Conservation (phyloP, 768 basidiomycete species). For the Lactarius pseudohatsudake region DNA sequence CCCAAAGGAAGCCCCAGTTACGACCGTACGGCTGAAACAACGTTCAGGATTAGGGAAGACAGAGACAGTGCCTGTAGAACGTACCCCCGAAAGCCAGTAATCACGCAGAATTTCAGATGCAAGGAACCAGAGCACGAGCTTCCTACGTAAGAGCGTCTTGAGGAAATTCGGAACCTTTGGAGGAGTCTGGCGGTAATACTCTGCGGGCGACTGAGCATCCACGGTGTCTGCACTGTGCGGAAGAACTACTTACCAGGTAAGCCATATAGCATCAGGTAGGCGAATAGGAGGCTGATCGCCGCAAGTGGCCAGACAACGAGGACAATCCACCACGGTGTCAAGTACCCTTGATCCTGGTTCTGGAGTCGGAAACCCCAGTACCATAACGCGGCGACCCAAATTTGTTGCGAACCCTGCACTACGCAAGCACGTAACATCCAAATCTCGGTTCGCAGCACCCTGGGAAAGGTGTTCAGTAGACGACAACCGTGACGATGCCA, state of each 20-base stretch:
- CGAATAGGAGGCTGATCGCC: constrained; percentile 70
- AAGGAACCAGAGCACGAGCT: constrained; percentile 94
- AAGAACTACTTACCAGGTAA: constrained; percentile 62
- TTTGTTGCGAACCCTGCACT: constrained; percentile 93
- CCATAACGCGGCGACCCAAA: constrained; percentile 95
- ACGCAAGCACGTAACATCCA: constrained; percentile 91
- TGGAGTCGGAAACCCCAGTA: constrained; percentile 90
- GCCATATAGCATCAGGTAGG: constrained; percentile 81
- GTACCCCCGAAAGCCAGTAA: constrained; percentile 85
- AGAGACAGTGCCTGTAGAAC: constrained; percentile 34
- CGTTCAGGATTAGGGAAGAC: neutral
- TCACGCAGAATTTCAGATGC: constrained; percentile 90
- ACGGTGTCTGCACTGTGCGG: neutral
- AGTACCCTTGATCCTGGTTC: constrained; percentile 46
- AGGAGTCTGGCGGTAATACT: constrained; percentile 89
- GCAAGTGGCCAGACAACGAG: constrained; percentile 80
- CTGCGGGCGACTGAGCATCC: constrained; percentile 39
- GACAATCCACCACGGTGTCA: constrained; percentile 84
- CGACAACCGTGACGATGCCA: constrained; percentile 11
- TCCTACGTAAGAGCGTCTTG: constrained; percentile 83
- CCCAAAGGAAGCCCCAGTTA: constrained; percentile 95
- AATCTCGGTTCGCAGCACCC: constrained; percentile 94
- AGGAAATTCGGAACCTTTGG: constrained; percentile 94
- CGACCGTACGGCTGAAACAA: constrained; percentile 75
- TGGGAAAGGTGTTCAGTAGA: constrained; percentile 33